phyloP scores from a whole-genome alignment of 306 rosid genomes.

The Argentina anserina region DNA sequence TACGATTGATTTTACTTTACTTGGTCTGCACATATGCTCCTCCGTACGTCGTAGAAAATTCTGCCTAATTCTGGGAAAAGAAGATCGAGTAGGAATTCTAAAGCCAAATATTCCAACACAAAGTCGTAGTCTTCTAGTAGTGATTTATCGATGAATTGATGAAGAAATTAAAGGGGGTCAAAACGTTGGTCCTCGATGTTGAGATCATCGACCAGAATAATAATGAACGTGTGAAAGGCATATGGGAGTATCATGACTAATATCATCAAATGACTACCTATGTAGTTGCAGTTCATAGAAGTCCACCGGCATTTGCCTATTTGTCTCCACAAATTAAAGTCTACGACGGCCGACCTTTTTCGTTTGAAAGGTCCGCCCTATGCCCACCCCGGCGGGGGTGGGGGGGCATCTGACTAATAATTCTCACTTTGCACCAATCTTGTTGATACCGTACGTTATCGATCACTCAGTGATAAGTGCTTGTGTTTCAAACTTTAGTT shows the following conservation, averaged over 20 bases:
- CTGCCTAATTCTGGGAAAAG: background rate
- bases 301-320: slow-evolving; percentile 13
- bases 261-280: background rate
- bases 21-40: background rate
- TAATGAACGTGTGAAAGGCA: background rate
- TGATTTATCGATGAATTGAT: background rate
- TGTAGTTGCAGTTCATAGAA: background rate
- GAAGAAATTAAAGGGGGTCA: background rate
- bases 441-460: background rate
- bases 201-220: background rate
- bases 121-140: background rate
- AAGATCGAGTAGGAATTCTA: background rate
- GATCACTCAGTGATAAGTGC: background rate
- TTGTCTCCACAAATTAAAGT: slow-evolving; percentile 10
- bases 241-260: background rate
- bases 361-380: background rate
- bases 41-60: background rate
- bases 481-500: background rate
- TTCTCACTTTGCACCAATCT: background rate
- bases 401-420: background rate
- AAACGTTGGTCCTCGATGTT: slow-evolving; percentile 1
- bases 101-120: background rate
- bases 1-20: background rate
- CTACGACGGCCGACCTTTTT: background rate
- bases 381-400: background rate